These are phyloP conservation scores for Boletus insuetus DNA, from an alignment of 768 basidiomycete genomes.

Conservation along the genomic window DNA sequence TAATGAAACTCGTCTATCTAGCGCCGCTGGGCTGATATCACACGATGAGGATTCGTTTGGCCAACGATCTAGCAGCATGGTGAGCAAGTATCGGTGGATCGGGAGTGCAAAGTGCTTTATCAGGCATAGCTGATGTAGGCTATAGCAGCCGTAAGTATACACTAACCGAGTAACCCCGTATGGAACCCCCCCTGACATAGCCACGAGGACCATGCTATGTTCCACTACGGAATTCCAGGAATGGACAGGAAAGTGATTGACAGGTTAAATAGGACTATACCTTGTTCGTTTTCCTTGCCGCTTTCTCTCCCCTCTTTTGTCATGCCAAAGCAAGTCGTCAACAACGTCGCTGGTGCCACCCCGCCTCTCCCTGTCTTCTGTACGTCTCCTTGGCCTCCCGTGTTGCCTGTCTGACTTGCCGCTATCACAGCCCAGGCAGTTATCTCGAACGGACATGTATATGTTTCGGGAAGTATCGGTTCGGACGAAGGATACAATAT, in stretches of 20 bases:
- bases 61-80: too few species aligned
- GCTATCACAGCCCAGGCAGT: constrained; percentile 34
- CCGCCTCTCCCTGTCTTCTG: constrained; percentile 37
- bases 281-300: neutral
- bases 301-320: neutral
- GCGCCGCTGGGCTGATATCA: too few species aligned
- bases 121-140: too few species aligned
- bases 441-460: constrained; percentile 34
- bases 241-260: too few species aligned
- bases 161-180: neutral
- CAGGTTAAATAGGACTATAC: neutral
- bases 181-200: neutral
- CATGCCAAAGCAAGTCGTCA: constrained; percentile 33
- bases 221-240: too few species aligned
- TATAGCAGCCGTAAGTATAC: too few species aligned
- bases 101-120: too few species aligned
- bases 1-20: too few species aligned
- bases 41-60: too few species aligned
- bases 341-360: constrained; percentile 25
- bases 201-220: neutral
- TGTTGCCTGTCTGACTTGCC: neutral
- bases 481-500: constrained; percentile 30
- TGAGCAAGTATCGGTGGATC: too few species aligned
- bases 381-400: constrained; percentile 5
- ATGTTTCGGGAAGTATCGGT: constrained; percentile 43